Percentiles rank a stretch among this genome's conserved stretches.
phyloP scores from a whole-genome alignment of 2,329 filamentous ascomycete species.

The Botrytis aclada region DNA sequence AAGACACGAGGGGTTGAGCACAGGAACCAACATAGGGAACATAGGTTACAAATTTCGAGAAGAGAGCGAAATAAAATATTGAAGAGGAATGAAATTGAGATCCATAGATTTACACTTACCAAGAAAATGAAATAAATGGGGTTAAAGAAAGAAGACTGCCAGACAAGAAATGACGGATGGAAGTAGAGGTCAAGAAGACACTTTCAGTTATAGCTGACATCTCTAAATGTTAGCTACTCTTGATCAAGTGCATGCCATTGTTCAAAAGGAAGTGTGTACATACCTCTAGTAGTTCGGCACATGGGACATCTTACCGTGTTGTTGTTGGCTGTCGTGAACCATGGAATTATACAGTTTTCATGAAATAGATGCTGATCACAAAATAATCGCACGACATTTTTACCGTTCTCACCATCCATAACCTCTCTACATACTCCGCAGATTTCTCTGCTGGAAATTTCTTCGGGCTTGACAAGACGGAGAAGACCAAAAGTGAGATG shows the following conservation, averaged over 20 bases:
- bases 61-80: background rate
- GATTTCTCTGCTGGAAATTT: background rate
- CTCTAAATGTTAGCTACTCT: background rate
- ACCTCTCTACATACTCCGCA: background rate
- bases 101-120: background rate
- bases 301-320: background rate
- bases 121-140: background rate
- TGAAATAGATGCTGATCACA: background rate
- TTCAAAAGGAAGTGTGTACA: background rate
- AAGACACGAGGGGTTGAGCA: too few species aligned
- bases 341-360: background rate
- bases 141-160: background rate
- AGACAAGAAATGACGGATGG: background rate
- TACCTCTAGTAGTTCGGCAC: background rate
- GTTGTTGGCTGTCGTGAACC: background rate
- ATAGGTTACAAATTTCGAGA: background rate
- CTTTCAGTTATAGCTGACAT: fast-evolving
- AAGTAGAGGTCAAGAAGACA: background rate
- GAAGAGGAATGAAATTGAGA: background rate
- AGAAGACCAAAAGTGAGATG: background rate
- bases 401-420: background rate
- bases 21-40: background rate
- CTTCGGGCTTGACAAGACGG: background rate
- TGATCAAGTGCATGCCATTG: background rate
- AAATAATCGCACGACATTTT: background rate